A percentile compares a stretch with the other conserved stretches of the same genome.
These are phyloP conservation scores for Pisolithus tinctorius DNA, from an alignment of 768 basidiomycete genomes.

Conservation along the genomic window DNA sequence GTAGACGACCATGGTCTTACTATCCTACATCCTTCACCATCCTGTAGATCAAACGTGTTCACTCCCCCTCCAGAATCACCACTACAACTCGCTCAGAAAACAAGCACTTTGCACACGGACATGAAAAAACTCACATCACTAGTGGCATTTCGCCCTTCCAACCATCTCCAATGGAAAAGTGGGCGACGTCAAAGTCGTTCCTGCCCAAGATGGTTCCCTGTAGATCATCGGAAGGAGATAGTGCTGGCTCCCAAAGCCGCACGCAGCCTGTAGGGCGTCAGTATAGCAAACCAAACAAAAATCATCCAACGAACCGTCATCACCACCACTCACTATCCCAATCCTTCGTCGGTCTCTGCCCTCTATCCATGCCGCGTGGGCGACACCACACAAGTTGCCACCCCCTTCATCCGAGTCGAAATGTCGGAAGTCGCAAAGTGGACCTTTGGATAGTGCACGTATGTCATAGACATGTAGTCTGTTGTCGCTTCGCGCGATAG, in stretches of 20 bases:
- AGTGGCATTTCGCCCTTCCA: conserved; percentile 47
- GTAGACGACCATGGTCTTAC: not conserved
- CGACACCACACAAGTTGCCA: conserved; percentile 39
- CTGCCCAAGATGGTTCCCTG: conserved; percentile 49
- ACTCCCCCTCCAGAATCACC: conserved; percentile 46
- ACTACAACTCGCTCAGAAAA: conserved; percentile 19
- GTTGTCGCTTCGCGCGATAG: conserved; percentile 56
- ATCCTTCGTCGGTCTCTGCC: conserved; percentile 28
- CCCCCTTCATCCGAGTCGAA: conserved; percentile 25
- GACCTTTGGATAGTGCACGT: conserved; percentile 41
- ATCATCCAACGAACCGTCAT: conserved; percentile 44
- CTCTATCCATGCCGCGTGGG: conserved; percentile 49
- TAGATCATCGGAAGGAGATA: conserved; percentile 27
- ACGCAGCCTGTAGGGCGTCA: conserved; percentile 44
- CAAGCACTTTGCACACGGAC: not conserved
- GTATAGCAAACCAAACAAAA: not conserved
- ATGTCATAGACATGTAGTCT: conserved; percentile 55
- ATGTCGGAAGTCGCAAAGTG: conserved; percentile 47
- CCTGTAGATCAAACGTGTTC: conserved; percentile 35
- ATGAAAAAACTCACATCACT: conserved; percentile 44
- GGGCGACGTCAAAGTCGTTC: conserved; percentile 48
- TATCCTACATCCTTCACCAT: conserved; percentile 14
- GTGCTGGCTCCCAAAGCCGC: conserved; percentile 55
- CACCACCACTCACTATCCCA: conserved; percentile 56
- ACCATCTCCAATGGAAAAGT: conserved; percentile 54